Evolutionary conservation across 768 basidiomycete species (phyloP).

Genomic region (Calocera cornea): DNA sequence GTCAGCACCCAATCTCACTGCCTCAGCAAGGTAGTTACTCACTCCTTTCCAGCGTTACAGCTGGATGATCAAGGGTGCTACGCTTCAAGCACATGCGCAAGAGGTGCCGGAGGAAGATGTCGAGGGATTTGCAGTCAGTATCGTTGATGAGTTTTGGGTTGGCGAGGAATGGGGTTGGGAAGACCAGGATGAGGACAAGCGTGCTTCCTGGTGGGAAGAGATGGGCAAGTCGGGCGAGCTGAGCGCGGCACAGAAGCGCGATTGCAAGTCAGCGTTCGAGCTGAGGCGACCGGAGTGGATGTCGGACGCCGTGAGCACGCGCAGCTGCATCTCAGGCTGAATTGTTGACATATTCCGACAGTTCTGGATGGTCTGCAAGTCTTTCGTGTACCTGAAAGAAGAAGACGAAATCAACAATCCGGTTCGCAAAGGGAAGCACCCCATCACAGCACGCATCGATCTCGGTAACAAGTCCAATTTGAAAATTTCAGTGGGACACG

Average conservation of each 20-base stretch:
- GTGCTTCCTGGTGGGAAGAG: neutral
- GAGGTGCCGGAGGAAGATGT: neutral
- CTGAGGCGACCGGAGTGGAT: neutral
- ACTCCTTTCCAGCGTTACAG: neutral
- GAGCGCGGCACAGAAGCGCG: neutral
- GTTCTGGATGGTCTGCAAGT: neutral
- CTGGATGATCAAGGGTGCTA: neutral
- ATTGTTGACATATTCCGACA: too few relatives aligned
- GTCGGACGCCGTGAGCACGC: too few relatives aligned
- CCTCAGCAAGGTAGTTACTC: neutral
- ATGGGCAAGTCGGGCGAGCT: neutral
- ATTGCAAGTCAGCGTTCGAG: neutral
- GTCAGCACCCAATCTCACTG: neutral
- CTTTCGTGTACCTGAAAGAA: neutral
- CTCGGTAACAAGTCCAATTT: neutral
- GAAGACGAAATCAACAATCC: neutral
- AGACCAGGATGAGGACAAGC: neutral
- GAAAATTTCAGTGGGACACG: too few relatives aligned
- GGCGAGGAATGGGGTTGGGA: neutral
- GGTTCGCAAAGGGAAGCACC: neutral
- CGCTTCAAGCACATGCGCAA: neutral
- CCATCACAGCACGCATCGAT: neutral
- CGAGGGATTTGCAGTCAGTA: neutral
- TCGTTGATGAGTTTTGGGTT: neutral
- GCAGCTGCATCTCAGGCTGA: neutral